Conservation (phyloP, 352 stramenopile species). For the Phytophthora citricola region DNA sequence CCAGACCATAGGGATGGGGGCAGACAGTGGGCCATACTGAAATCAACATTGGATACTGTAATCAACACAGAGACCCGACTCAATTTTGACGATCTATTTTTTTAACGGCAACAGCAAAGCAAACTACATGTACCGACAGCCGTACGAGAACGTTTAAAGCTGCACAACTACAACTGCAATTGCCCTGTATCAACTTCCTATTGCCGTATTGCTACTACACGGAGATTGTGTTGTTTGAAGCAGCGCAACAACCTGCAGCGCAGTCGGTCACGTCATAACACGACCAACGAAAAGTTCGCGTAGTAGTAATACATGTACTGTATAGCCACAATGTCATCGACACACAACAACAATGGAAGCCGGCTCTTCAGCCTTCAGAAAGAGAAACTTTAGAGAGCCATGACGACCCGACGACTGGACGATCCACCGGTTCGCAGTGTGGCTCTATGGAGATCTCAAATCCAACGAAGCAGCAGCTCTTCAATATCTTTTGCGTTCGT, state of each 20-base stretch:
- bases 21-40: slow-evolving; percentile 20
- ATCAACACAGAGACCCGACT: slow-evolving; percentile 13
- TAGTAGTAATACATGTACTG: no score
- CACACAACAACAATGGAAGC: no score
- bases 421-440: slow-evolving; percentile 12
- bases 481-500: slow-evolving; percentile 12
- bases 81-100: slow-evolving; percentile 15
- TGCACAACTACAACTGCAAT: no score
- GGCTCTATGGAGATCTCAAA: background rate
- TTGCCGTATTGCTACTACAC: no score
- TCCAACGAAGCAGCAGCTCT: background rate
- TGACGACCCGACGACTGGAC: slow-evolving; percentile 22
- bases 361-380: slow-evolving; percentile 5
- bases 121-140: background rate
- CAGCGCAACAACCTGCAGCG: no score
- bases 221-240: no score
- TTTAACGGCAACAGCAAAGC: background rate
- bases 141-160: background rate
- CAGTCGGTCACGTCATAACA: no score
- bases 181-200: no score
- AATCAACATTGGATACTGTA: slow-evolving; percentile 22
- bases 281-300: no score
- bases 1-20: slow-evolving; percentile 1
- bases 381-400: background rate
- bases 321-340: background rate